A percentile compares a stretch with the other conserved stretches of the same genome.
Evolutionary conservation across 2,329 filamentous ascomycete genomes (phyloP).

Genomic region (Pyrenophora teres): DNA sequence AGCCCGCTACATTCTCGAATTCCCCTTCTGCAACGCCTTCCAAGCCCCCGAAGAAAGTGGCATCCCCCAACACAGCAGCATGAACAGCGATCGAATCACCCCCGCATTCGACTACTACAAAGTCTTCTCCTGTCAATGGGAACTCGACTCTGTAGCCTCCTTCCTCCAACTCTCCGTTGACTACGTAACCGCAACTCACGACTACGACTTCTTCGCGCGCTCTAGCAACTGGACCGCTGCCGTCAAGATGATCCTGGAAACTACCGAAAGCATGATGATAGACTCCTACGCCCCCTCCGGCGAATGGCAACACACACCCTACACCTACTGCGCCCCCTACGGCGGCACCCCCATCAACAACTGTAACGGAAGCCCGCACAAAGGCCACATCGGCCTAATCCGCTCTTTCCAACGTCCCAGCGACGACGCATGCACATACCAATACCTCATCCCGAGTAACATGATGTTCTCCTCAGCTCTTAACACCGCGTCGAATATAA

Average conservation of each 20-base stretch:
- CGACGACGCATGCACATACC: conserved; percentile 57
- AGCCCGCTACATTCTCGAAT: conserved; percentile 67
- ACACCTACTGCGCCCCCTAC: conserved; percentile 53
- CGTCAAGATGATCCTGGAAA: conserved; percentile 50
- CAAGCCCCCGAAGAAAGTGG: conserved; percentile 56
- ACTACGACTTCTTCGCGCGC: conserved; percentile 53
- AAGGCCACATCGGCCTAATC: conserved; percentile 54
- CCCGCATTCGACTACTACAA: conserved; percentile 51
- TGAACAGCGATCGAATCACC: conserved; percentile 50
- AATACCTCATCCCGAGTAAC: conserved; percentile 56
- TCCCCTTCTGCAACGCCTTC: conserved; percentile 59
- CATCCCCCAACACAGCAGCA: conserved; percentile 44
- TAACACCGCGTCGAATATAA: conserved; percentile 57
- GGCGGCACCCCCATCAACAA: conserved; percentile 58
- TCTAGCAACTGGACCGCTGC: conserved; percentile 52
- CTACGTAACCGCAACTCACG: conserved; percentile 54
- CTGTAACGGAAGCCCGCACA: conserved; percentile 55
- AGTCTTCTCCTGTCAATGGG: conserved; percentile 60
- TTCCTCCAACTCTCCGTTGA: conserved; percentile 55
- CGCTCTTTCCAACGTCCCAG: conserved; percentile 56
- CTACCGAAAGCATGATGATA: conserved; percentile 53
- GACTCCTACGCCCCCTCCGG: conserved; percentile 54
- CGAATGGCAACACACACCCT: conserved; percentile 50
- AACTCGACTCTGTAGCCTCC: conserved; percentile 56
- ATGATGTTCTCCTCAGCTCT: conserved; percentile 77